These are phyloP conservation scores for Kalanchoe fedtschenkoi DNA, from an alignment of 164 flowering plant genomes.

Conservation along the genomic window DNA sequence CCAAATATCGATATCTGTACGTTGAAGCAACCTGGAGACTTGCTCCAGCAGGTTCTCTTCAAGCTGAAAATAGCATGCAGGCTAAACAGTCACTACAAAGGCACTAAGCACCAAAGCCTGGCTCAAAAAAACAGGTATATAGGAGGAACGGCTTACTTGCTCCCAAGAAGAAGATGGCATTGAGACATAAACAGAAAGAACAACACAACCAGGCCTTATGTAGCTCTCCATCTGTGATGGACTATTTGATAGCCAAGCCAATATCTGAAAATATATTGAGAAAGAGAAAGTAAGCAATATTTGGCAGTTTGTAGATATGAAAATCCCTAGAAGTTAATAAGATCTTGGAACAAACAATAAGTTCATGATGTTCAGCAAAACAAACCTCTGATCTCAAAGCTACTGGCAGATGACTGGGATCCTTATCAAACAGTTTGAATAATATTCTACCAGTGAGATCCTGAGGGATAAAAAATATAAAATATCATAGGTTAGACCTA, in stretches of 20 bases:
- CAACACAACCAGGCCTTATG: slow-evolving; percentile 92
- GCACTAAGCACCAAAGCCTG: neutral
- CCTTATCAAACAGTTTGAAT: slow-evolving; percentile 84
- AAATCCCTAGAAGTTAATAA: neutral
- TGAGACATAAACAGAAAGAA: slow-evolving; percentile 57
- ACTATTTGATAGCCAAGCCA: slow-evolving; percentile 73
- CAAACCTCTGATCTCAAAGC: slow-evolving; percentile 50
- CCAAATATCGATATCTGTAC: slow-evolving; percentile 59
- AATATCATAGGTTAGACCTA: neutral
- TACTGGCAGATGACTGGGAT: slow-evolving; percentile 72
- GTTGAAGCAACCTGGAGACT: slow-evolving; percentile 37
- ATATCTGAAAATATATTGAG: slow-evolving; percentile 35
- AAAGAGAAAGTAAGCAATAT: neutral
- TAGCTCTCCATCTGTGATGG: slow-evolving; percentile 94
- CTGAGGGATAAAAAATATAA: slow-evolving; percentile 16
- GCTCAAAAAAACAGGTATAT: neutral
- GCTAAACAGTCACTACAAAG: slow-evolving; percentile 17
- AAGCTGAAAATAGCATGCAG: slow-evolving; percentile 36
- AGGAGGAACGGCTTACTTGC: slow-evolving; percentile 39
- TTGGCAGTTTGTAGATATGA: neutral
- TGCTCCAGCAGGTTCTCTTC: slow-evolving; percentile 47
- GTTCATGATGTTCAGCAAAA: neutral
- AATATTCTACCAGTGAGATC: slow-evolving; percentile 73
- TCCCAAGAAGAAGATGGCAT: slow-evolving; percentile 73
- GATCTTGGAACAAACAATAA: neutral